Base-by-base conservation (phyloP, 768 basidiomycete genomes). In the Pulveroboletus sp. region DNA sequence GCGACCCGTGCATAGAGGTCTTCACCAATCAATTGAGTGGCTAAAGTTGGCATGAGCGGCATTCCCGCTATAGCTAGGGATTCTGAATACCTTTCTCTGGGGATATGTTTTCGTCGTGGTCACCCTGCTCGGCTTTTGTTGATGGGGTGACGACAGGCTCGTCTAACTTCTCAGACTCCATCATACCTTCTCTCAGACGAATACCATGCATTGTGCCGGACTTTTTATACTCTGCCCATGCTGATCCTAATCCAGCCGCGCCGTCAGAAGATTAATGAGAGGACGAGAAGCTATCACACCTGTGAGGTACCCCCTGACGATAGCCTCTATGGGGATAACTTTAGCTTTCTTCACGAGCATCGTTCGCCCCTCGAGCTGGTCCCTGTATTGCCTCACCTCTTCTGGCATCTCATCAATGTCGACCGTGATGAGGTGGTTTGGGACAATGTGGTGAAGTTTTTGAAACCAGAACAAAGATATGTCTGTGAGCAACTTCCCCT, bases 401-500 rank as follows among this genome's bases (percentile, higher is more conserved):
- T 74, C 71, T 0, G 94, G 94, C 88, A 98, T 94, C 59, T 84
- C 76, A 39, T 85, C 79, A 47, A 94, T 68, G 49, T 85, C 71
- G 23, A 80, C 79, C 0, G 90, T 88, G 45, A 95, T 76, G 60
- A 97, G 80, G 64, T 99, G 97, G 68, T 94, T 92, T 5, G 90
- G 89, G 53, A 95, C 81, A 61, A 95, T 81, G 42, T 82, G 64
- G 23, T 69, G 69, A 23, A 98, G 82, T 66, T 86, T 87, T 44
- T 84, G 69, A 70, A 98, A 99, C 95, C 95, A 99, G 75, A 94
- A 97, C 44, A 90, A 74, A 16, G 97, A 98, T 53, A 97, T 83
- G 48, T 85, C 74, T 8, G 94, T 97, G 40, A 99, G 75, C 29
- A 97, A 77, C 60, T 82, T 84, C 47, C 97, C 95, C 66, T 99